Conservation (phyloP, 208 protist species). For the Crithidia mellificae region DNA sequence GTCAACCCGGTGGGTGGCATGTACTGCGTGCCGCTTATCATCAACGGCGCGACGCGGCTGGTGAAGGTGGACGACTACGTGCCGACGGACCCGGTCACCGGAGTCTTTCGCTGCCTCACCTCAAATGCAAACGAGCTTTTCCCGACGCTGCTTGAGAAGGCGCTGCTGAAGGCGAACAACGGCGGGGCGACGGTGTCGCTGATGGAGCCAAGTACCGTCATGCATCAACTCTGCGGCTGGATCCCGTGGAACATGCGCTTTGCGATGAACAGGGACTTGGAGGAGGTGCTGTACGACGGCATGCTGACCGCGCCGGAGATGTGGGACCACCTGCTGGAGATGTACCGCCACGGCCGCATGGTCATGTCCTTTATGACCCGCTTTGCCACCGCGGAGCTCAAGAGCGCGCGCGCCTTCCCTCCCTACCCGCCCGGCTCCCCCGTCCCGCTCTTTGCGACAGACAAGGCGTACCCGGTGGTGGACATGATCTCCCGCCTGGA, state of each 20-base stretch:
- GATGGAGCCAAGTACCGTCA: conserved; percentile 63
- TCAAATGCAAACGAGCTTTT: conserved; percentile 35
- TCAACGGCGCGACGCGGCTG: conserved; percentile 78
- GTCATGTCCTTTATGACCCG: conserved; percentile 23
- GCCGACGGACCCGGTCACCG: conserved; percentile 49
- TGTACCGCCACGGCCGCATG: conserved; percentile 22
- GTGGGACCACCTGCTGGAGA: conserved; percentile 21
- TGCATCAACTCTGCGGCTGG: conserved; percentile 82
- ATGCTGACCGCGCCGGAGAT: conserved; percentile 24
- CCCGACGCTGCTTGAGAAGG: conserved; percentile 71
- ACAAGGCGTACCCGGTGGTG: conserved; percentile 18
- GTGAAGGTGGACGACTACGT: conserved; percentile 81
- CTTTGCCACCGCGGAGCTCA: conserved; percentile 4
- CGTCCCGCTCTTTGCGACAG: background rate
- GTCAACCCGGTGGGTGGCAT: conserved; percentile 68
- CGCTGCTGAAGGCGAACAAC: conserved; percentile 75
- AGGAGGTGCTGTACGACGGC: conserved; percentile 11
- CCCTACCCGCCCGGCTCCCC: background rate
- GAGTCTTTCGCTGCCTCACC: conserved; percentile 37
- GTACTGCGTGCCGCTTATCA: conserved; percentile 78
- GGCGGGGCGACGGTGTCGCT: conserved; percentile 76
- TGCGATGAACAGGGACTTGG: background rate
- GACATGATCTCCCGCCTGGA: conserved; percentile 25
- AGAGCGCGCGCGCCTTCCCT: background rate
- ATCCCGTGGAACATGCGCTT: conserved; percentile 48